phyloP scores from a whole-genome alignment of 306 rosid genomes.

The Cicer chorassanicum region DNA sequence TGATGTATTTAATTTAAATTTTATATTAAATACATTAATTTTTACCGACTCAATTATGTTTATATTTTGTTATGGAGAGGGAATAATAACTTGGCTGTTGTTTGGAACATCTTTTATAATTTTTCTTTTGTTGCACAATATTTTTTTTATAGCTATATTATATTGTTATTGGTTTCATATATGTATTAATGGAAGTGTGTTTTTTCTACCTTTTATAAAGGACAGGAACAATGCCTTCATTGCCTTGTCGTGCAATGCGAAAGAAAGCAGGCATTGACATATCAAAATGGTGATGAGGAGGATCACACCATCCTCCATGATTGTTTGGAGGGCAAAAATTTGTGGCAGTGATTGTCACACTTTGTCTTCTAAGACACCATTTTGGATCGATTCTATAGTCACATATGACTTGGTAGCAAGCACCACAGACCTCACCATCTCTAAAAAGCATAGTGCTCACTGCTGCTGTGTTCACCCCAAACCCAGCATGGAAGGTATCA shows the following conservation, averaged over 20 bases:
- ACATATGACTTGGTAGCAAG: slow-evolving; percentile 77
- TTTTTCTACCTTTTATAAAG: slow-evolving; percentile 63
- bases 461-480: slow-evolving; percentile 81
- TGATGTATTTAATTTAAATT: no score
- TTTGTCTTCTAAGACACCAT: slow-evolving; percentile 67
- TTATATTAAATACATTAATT: no score
- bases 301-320: slow-evolving; percentile 86
- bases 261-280: slow-evolving; percentile 81
- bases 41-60: no score
- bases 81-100: no score
- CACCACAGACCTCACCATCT: slow-evolving; percentile 81
- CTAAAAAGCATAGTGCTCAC: slow-evolving; percentile 69
- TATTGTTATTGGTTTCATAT: no score
- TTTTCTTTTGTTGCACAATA: no score
- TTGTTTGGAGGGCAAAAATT: slow-evolving; percentile 88
- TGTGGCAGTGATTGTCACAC: slow-evolving; percentile 66
- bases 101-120: no score
- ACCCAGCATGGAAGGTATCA: slow-evolving; percentile 70
- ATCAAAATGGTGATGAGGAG: slow-evolving; percentile 84
- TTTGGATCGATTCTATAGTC: slow-evolving; percentile 65
- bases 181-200: no score
- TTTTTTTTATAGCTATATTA: no score
- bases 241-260: slow-evolving; percentile 74
- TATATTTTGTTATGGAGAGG: no score
- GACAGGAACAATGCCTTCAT: slow-evolving; percentile 88